Evolutionary conservation across 202 grass and related monocot species (phyloP).

Genomic region (Hordeum pubiflorum): DNA sequence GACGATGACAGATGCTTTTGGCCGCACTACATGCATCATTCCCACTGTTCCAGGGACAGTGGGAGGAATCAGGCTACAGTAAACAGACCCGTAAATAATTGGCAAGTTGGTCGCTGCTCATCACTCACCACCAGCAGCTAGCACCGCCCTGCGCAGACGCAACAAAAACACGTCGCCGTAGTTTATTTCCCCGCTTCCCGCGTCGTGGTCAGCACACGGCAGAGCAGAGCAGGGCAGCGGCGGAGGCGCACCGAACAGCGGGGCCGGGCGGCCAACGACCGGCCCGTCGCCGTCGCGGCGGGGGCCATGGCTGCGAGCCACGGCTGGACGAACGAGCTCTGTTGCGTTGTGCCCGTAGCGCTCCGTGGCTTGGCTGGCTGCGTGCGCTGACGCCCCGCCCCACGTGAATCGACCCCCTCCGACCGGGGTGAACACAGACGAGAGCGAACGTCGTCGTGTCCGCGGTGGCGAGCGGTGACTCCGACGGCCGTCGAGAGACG

Average conservation of each 20-base stretch:
- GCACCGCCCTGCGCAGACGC: background rate
- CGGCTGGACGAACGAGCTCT: background rate
- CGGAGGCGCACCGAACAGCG: background rate
- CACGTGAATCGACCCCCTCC: background rate
- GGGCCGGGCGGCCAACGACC: background rate
- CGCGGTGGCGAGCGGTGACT: background rate
- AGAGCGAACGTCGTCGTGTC: background rate
- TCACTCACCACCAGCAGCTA: background rate
- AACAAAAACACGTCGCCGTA: background rate
- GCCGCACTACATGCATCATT: background rate
- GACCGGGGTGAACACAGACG: background rate
- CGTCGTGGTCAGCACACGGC: background rate
- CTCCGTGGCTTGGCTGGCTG: background rate
- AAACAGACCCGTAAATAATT: background rate
- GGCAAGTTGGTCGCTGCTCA: background rate
- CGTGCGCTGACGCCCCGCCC: background rate
- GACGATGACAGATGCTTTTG: background rate
- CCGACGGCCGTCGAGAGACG: background rate
- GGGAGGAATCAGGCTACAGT: background rate
- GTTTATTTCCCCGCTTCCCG: background rate
- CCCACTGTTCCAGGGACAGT: constrained; percentile 16
- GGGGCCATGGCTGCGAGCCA: background rate
- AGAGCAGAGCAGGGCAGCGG: background rate
- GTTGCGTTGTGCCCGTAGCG: background rate
- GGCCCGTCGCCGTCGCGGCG: constrained; percentile 20